A percentile compares a stretch with the other conserved stretches of the same genome.
phyloP scores from a whole-genome alignment of 345 rosid species.

The Mercurialis annua region DNA sequence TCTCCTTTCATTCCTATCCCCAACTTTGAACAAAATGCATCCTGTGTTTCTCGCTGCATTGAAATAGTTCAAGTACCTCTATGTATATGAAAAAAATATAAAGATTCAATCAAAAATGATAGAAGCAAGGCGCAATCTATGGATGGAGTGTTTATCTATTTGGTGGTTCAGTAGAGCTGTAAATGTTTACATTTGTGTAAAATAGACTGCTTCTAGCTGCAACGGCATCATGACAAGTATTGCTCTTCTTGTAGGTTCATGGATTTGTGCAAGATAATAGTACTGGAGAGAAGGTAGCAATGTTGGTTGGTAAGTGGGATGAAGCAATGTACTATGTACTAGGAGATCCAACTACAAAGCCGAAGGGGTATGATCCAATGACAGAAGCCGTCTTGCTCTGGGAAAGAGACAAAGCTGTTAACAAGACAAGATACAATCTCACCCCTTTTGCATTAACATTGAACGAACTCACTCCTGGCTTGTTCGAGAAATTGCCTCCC shows the following conservation, averaged over 20 bases:
- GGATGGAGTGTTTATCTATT: background rate
- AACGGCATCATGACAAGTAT: background rate
- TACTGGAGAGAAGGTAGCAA: constrained; percentile 95
- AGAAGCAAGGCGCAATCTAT: background rate
- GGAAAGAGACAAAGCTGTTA: constrained; percentile 71
- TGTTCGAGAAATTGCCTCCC: constrained; percentile 76
- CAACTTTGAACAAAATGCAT: too few relatives aligned
- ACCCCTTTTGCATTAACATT: constrained; percentile 88
- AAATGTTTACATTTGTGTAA: background rate
- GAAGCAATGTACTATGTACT: constrained; percentile 92
- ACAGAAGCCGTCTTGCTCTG: constrained; percentile 88
- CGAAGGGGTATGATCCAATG: constrained; percentile 97
- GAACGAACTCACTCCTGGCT: constrained; percentile 78
- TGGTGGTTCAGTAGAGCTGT: background rate
- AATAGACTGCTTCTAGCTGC: background rate
- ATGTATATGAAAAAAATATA: background rate
- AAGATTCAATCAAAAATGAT: background rate
- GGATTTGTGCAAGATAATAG: constrained; percentile 95
- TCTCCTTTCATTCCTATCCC: too few relatives aligned
- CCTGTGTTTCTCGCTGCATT: background rate
- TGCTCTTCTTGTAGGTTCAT: constrained; percentile 59
- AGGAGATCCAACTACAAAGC: constrained; percentile 86
- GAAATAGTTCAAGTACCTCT: background rate
- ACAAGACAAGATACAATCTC: constrained; percentile 93
- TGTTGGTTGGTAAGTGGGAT: constrained; percentile 98